Conservation (phyloP, 2,329 filamentous ascomycete genomes). For the Penicillium frequentans region DNA sequence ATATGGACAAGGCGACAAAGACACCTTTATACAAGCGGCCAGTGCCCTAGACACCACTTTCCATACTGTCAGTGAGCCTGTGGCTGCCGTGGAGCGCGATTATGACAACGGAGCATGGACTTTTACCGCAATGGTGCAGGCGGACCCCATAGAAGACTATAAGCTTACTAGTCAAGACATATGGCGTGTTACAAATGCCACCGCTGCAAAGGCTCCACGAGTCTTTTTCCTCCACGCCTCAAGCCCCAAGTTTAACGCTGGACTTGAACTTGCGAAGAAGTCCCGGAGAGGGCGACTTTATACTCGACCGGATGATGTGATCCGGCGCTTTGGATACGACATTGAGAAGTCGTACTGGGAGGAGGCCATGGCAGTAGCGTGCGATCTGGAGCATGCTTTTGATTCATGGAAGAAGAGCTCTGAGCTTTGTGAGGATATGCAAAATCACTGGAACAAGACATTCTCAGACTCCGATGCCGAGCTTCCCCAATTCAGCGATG, state of each 20-base stretch:
- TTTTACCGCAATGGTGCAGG: conserved; percentile 24
- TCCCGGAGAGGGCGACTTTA: conserved; percentile 25
- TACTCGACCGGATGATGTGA: conserved; percentile 23
- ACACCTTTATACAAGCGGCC: conserved; percentile 31
- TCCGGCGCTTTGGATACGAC: conserved; percentile 32
- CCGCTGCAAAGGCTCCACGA: conserved; percentile 19
- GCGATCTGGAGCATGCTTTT: conserved; percentile 27
- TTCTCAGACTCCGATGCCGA: too few relatives aligned
- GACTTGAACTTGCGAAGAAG: conserved; percentile 7
- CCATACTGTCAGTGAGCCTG: conserved; percentile 28
- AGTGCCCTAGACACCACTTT: conserved; percentile 20
- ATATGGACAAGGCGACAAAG: conserved; percentile 29
- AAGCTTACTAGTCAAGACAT: conserved; percentile 18
- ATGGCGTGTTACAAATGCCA: conserved; percentile 20
- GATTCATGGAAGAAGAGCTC: conserved; percentile 22
- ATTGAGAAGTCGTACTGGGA: conserved; percentile 33
- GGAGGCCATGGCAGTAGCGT: conserved; percentile 30
- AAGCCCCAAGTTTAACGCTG: conserved; percentile 33
- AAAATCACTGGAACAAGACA: conserved; percentile 12
- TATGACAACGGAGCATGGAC: conserved; percentile 4
- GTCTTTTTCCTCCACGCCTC: conserved; percentile 35
- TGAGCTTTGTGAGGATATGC: conserved; percentile 15
- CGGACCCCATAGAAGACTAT: conserved; percentile 33
- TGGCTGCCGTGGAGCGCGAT: conserved; percentile 1
- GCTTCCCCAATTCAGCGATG: too few relatives aligned